Conservation (phyloP, 2,329 filamentous ascomycete genomes). For the Rhynchosporium graminicola region DNA sequence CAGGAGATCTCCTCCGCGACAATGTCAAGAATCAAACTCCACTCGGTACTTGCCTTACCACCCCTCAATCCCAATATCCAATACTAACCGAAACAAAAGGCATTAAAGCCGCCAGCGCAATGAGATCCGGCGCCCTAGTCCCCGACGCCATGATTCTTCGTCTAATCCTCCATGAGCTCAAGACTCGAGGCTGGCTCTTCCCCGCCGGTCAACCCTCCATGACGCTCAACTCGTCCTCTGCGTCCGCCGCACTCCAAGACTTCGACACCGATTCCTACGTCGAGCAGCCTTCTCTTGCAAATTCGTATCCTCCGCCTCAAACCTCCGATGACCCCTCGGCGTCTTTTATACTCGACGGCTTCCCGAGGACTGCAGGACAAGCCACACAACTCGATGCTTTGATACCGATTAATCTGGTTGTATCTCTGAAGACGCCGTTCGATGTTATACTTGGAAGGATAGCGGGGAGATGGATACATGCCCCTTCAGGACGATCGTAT, state of each 20-base stretch:
- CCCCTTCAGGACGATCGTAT: constrained; percentile 87
- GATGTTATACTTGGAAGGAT: constrained; percentile 88
- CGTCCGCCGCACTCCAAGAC: constrained; percentile 42
- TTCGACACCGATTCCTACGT: constrained; percentile 37
- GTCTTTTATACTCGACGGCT: constrained; percentile 94
- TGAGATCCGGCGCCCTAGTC: constrained; percentile 87
- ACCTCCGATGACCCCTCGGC: constrained; percentile 71
- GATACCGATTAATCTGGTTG: constrained; percentile 92
- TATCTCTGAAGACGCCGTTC: constrained; percentile 82
- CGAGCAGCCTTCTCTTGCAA: constrained; percentile 39
- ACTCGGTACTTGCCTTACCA: constrained; percentile 61
- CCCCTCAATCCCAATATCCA: neutral
- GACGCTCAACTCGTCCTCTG: constrained; percentile 33
- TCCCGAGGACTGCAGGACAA: constrained; percentile 84
- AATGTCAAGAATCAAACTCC: constrained; percentile 90
- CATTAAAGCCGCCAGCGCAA: constrained; percentile 85
- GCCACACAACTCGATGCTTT: constrained; percentile 75
- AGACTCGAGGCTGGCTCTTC: constrained; percentile 79
- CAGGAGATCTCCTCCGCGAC: constrained; percentile 85
- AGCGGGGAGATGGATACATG: constrained; percentile 89
- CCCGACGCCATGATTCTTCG: constrained; percentile 89
- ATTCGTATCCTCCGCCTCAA: constrained; percentile 43
- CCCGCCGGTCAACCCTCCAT: constrained; percentile 45
- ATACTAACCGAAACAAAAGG: constrained; percentile 52
- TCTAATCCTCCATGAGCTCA: constrained; percentile 87